Percentiles rank a stretch among this genome's conserved stretches.
phyloP scores from a whole-genome alignment of 2,329 filamentous ascomycete species.

The Claviceps quebecensis region DNA sequence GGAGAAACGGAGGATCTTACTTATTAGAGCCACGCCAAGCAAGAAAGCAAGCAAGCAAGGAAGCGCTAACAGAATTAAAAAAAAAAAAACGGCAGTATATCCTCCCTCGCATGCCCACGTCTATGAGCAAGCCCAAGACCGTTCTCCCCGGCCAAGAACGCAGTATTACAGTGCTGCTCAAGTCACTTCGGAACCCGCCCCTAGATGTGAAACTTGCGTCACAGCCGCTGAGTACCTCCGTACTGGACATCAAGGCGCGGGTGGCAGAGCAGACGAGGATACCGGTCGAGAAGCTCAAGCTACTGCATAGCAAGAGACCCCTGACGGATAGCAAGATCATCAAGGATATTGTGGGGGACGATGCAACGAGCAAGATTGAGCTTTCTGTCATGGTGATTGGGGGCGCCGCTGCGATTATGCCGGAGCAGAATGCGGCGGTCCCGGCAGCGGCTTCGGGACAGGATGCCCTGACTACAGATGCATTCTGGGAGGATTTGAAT shows the following conservation, averaged over 20 bases:
- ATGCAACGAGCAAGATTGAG: conserved; percentile 39
- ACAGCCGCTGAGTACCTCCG: conserved; percentile 52
- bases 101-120: conserved; percentile 51
- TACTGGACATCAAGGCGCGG: conserved; percentile 63
- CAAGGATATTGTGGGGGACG: conserved; percentile 51
- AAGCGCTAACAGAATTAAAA: neutral
- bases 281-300: conserved; percentile 65
- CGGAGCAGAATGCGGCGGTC: conserved; percentile 22
- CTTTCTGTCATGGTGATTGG: conserved; percentile 82
- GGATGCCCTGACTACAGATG: conserved; percentile 50
- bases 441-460: conserved; percentile 28
- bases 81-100: conserved; percentile 39
- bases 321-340: conserved; percentile 64
- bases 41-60: neutral
- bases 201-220: conserved; percentile 53
- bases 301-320: conserved; percentile 80
- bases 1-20: neutral
- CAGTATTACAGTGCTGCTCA: conserved; percentile 47
- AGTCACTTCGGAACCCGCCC: conserved; percentile 62
- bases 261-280: conserved; percentile 51
- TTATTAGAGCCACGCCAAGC: neutral
- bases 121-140: conserved; percentile 35
- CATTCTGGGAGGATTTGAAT: conserved; percentile 78
- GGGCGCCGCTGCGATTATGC: conserved; percentile 38
- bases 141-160: conserved; percentile 38